Conservation (phyloP, 179 eudicot species). For the Spergularia azorica region DNA sequence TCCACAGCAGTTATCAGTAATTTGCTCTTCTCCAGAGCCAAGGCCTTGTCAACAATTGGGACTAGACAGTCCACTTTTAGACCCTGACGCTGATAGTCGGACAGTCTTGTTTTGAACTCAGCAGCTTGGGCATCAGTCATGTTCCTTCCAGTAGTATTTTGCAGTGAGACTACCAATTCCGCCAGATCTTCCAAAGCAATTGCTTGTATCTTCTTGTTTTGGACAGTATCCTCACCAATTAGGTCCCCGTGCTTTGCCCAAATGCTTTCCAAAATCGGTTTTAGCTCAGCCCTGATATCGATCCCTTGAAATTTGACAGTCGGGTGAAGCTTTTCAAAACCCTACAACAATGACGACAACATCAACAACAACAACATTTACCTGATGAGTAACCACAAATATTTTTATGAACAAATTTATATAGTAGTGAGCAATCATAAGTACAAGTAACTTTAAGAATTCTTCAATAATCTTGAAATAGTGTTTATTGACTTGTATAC, state of each 20-base stretch:
- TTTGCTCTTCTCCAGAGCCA: not conserved
- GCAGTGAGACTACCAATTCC: slow-evolving; percentile 7
- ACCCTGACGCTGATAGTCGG: slow-evolving; percentile 7
- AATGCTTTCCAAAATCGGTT: not conserved
- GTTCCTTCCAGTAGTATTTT: slow-evolving; percentile 4
- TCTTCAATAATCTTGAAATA: no score
- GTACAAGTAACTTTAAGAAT: not conserved
- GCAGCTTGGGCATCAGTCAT: slow-evolving; percentile 10
- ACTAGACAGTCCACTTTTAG: slow-evolving; percentile 25
- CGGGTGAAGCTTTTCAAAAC: not conserved
- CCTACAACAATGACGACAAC: not conserved
- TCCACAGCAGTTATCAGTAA: not conserved
- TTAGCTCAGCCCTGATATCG: not conserved
- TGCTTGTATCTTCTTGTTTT: not conserved
- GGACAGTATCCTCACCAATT: not conserved
- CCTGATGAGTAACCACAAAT: no score
- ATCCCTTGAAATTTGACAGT: slow-evolving; percentile 11
- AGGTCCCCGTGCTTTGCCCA: slow-evolving; percentile 16
- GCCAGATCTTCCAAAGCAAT: slow-evolving; percentile 16
- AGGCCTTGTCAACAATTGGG: slow-evolving; percentile 15
- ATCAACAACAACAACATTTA: no score
- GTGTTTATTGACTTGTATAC: no score
- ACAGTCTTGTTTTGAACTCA: not conserved
- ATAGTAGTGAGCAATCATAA: not conserved
- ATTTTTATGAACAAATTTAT: no score